Base-by-base conservation (phyloP, 202 grass and related monocot species). In the Saccharum hybrid region DNA sequence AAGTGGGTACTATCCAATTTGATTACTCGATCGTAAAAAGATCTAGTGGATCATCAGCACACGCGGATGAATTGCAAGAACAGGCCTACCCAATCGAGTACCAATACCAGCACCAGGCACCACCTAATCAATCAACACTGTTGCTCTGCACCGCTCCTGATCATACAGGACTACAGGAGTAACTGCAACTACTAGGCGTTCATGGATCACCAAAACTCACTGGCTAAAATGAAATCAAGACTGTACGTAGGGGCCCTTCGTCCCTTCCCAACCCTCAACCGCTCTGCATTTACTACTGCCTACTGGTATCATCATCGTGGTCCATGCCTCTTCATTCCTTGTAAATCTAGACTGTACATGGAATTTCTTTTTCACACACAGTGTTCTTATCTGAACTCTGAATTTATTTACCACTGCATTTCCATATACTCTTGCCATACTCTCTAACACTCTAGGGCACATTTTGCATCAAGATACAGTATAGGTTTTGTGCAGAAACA, bases 221-320 rank as follows among this genome's bases (percentile, higher is more conserved):
- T 5, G n/a, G 8, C 12, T 7, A 71, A 71, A 84, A 80, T 63
- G 14, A 76, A 84, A 80, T 63, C 51, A 37, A 60, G 54, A 26
- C 26, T 26, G 26, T 34, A 59, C 56, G 57, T 78, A 78, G 57
- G 69, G 65, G 46, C 54, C 45, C 37, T 63, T 42, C 40, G 52
- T 46, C 64, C 45, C 37, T 63, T 42, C 40, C 67, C 79, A 86
- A 68, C 88, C 8, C 31, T 86, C 88, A 83, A 33, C 88, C 51
- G 40, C 40, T 4, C 61, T n/a, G 74, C 88, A 90, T 86, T 90
- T 69, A 90, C 30, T 75, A 31, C 60, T 36, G 34, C 4, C 34
- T 36, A 36, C 34, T 62, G 68, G 61, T 68, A 79, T 2, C 23
- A 65, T 40, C 60, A 23, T 26, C 43, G n/a, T 28, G 28, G 28